A percentile compares a stretch with the other conserved stretches of the same genome.
These are phyloP conservation scores for Phytophthora agathidicida DNA, from an alignment of 352 stramenopile species.

Conservation along the genomic window DNA sequence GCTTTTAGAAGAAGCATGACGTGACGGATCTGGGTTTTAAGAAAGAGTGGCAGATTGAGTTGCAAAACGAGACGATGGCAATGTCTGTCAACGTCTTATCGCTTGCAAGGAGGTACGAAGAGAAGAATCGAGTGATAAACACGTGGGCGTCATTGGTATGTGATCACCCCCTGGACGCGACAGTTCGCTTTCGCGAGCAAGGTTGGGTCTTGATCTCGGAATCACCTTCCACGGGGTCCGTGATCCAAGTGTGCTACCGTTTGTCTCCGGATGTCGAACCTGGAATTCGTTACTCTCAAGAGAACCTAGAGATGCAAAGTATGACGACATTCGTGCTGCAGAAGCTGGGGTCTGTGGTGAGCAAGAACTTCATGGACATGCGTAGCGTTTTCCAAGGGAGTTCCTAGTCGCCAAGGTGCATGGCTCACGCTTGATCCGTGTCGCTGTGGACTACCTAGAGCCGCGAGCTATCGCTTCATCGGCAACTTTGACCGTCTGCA, in stretches of 20 bases:
- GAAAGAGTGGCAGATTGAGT: conserved; percentile 10
- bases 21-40: conserved; percentile 5
- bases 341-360: conserved; percentile 5
- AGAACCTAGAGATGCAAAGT: background rate
- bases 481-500: no score
- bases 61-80: background rate
- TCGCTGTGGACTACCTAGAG: background rate
- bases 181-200: conserved; percentile 13
- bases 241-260: conserved; percentile 11
- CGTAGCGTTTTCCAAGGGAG: background rate
- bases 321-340: conserved; percentile 13
- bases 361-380: conserved; percentile 1
- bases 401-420: background rate
- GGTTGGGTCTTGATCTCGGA: conserved; percentile 12
- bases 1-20: conserved; percentile 2
- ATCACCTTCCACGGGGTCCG: background rate
- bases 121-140: background rate
- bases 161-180: background rate
- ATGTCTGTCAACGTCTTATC: conserved; percentile 7
- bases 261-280: conserved; percentile 5
- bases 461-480: no score
- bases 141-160: conserved; percentile 16
- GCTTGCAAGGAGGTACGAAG: conserved; percentile 9
- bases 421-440: no score
- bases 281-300: background rate